A percentile compares a stretch with the other conserved stretches of the same genome.
phyloP scores from a whole-genome alignment of 140 eudicot species.

The Bidens hawaiensis region DNA sequence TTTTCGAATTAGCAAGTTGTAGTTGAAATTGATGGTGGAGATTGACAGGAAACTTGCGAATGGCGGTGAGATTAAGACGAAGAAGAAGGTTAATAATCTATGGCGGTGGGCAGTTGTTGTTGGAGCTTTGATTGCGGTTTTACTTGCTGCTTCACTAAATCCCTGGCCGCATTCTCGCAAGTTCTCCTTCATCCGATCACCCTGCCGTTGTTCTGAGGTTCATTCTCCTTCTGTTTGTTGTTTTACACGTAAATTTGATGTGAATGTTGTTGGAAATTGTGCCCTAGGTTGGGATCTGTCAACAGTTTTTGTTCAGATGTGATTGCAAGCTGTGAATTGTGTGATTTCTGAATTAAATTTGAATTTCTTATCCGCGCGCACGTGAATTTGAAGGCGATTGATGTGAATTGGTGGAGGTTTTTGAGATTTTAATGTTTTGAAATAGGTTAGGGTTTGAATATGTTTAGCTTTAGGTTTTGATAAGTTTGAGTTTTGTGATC shows the following conservation, averaged over 20 bases:
- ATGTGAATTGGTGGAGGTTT: too few relatives aligned
- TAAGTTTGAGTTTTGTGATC: not conserved
- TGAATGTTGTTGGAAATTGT: slow-evolving; percentile 9
- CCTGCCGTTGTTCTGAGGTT: slow-evolving; percentile 73
- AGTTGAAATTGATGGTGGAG: slow-evolving; percentile 55
- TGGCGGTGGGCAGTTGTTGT: slow-evolving; percentile 39
- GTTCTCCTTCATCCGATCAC: slow-evolving; percentile 37
- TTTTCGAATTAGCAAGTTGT: too few relatives aligned
- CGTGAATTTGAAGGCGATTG: too few relatives aligned
- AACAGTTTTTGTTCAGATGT: too few relatives aligned
- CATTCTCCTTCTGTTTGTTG: not conserved
- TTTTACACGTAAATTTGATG: not conserved
- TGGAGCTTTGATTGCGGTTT: slow-evolving; percentile 51
- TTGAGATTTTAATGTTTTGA: too few relatives aligned
- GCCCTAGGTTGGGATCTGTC: not conserved
- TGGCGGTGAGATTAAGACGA: slow-evolving; percentile 19
- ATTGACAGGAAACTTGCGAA: slow-evolving; percentile 28
- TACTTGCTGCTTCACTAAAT: slow-evolving; percentile 43
- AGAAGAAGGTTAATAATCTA: slow-evolving; percentile 8
- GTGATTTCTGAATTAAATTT: not conserved
- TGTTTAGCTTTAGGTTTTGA: not conserved
- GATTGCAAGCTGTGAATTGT: not conserved
- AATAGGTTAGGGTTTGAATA: too few relatives aligned
- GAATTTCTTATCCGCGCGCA: too few relatives aligned
- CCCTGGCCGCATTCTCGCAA: slow-evolving; percentile 31